Evolutionary conservation across 78 protist genomes (phyloP), one percentile per base, ranked within the genome.

Genomic region (Dictyostelium purpureum): DNA sequence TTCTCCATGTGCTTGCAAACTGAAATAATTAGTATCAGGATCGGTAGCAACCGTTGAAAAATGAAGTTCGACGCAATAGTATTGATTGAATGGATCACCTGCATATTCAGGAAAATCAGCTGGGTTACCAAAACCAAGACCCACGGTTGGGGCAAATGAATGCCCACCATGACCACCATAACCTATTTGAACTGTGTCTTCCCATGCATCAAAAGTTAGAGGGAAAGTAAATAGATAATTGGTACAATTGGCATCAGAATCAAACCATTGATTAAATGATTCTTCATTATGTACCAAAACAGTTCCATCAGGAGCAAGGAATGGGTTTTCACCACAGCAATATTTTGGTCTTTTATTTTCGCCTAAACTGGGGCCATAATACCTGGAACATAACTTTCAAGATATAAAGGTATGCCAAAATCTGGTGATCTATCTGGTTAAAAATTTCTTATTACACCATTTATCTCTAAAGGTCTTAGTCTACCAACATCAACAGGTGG

Each of bases 221-320:
- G 14, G 0, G 5, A 11, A 37, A 12, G 9, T 66, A 24, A 6
- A 2, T 0, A 66, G 21, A 37, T 66, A 66, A 19, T 37, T 66
- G 2, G 14, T 37, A 66, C 74, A 66, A 6, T 10, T 0, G 16
- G 12, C 74, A 66, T 66, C 74, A 35, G 33, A 19, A 66, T 66
- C 19, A 19, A 66, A 66, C 74, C 74, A 66, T 66, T 66, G 49
- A 37, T 66, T 66, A 19, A 66, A 66, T 19, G 74, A 7, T 19
- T 31, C 10, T 66, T 66, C 74, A 66, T 37, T 38, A 37, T 31
- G 28, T 21, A 66, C 74, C 2, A 66, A 31, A 24, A 37, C 19
- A 6, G 35, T 19, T 4, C 74, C 74, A 4, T 10, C 49, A 18
- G 21, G 40, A 37, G 19, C 47, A 37, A 4, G 0, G 2, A 66